These are phyloP conservation scores for Cicer bijugum DNA, from an alignment of 306 rosid species.

Conservation along the genomic window DNA sequence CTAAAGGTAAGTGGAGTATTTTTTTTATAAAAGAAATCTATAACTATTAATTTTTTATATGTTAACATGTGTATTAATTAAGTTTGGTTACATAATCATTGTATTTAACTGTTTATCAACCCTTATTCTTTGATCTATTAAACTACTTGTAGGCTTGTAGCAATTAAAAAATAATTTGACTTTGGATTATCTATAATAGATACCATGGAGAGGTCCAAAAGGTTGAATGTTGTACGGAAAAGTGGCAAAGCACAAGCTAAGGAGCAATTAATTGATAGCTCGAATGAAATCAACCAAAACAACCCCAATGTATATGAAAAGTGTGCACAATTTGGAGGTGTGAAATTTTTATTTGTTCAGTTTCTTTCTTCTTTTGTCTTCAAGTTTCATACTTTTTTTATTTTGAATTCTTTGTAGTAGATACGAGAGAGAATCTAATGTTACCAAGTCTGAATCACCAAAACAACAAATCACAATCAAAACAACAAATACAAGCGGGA, in stretches of 20 bases:
- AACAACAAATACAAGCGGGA: background rate
- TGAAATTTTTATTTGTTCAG: background rate
- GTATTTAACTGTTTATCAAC: constrained; percentile 6
- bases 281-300: constrained; percentile 11
- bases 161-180: background rate
- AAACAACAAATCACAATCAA: background rate
- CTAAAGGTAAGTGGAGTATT: background rate
- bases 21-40: background rate
- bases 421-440: constrained; percentile 21
- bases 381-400: background rate
- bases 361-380: constrained; percentile 13
- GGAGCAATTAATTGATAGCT: constrained; percentile 14
- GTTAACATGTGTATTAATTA: background rate
- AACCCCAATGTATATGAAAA: background rate
- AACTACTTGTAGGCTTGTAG: background rate
- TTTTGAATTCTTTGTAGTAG: background rate
- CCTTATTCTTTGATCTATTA: background rate
- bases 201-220: background rate
- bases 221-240: constrained; percentile 8
- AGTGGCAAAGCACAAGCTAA: constrained; percentile 6
- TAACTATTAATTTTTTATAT: background rate
- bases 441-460: background rate
- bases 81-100: constrained; percentile 1
- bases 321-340: constrained; percentile 10
- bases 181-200: constrained; percentile 7